Percentiles rank a stretch among this genome's conserved stretches.
phyloP scores from a whole-genome alignment of 2,329 filamentous ascomycete genomes.

The Podosphaera xanthii region DNA sequence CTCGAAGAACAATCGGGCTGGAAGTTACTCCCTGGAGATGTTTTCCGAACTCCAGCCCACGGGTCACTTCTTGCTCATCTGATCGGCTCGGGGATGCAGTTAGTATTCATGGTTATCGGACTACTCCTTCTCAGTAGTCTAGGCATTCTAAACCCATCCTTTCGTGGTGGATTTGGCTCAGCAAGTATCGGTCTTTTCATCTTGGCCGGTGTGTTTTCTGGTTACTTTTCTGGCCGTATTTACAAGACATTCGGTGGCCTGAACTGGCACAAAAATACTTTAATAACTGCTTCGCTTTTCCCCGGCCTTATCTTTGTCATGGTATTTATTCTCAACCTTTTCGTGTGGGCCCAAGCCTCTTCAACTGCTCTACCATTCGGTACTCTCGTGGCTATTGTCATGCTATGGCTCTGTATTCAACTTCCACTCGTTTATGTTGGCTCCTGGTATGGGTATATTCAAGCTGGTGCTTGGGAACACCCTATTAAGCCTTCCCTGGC shows the following conservation, averaged over 20 bases:
- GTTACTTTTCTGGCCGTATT: slow-evolving; percentile 65
- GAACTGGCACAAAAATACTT: slow-evolving; percentile 51
- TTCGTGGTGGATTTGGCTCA: slow-evolving; percentile 73
- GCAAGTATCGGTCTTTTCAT: slow-evolving; percentile 66
- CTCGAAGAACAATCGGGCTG: slow-evolving; percentile 67
- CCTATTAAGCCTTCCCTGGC: slow-evolving; percentile 55
- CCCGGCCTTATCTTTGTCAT: slow-evolving; percentile 55
- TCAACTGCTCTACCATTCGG: slow-evolving; percentile 71
- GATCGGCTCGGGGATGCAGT: slow-evolving; percentile 66
- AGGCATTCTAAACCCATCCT: slow-evolving; percentile 64
- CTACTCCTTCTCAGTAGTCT: slow-evolving; percentile 51
- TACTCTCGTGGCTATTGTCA: slow-evolving; percentile 47
- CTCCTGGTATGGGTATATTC: slow-evolving; percentile 52
- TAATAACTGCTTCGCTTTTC: slow-evolving; percentile 56
- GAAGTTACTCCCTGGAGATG: slow-evolving; percentile 75
- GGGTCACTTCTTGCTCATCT: slow-evolving; percentile 58
- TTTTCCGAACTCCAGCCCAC: slow-evolving; percentile 51
- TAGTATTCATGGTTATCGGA: slow-evolving; percentile 59
- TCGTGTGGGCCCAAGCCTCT: slow-evolving; percentile 76
- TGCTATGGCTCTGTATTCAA: slow-evolving; percentile 69
- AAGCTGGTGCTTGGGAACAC: slow-evolving; percentile 49
- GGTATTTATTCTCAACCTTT: slow-evolving; percentile 63
- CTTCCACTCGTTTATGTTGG: slow-evolving; percentile 66
- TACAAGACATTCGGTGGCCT: slow-evolving; percentile 66
- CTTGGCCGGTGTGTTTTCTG: slow-evolving; percentile 63